Evolutionary conservation across 2,329 filamentous ascomycete species (phyloP).

Genomic region (Colletotrichum noveboracense): DNA sequence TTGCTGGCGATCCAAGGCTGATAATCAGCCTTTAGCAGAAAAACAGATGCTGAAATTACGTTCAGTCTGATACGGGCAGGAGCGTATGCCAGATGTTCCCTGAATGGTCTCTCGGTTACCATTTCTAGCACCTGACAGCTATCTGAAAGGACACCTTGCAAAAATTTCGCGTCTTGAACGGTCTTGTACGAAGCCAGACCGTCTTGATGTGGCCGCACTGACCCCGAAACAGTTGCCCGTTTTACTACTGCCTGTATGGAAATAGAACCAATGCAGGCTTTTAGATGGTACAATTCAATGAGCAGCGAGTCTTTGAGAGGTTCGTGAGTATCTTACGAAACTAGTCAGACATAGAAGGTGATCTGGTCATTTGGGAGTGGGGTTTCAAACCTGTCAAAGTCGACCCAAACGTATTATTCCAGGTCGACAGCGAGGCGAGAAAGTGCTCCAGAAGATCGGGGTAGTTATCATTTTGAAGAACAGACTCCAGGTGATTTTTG

Average conservation of each 20-base stretch:
- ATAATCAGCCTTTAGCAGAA: slow-evolving; percentile 27
- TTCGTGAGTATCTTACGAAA: not conserved
- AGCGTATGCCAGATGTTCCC: slow-evolving; percentile 18
- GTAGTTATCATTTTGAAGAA: slow-evolving; percentile 24
- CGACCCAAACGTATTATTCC: slow-evolving; percentile 15
- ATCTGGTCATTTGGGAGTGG: not conserved
- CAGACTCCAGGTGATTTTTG: slow-evolving; percentile 16
- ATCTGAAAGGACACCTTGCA: slow-evolving; percentile 25
- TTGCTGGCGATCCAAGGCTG: slow-evolving; percentile 17
- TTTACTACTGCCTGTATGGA: slow-evolving; percentile 26
- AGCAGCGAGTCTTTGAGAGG: slow-evolving; percentile 15
- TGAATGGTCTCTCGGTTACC: slow-evolving; percentile 22
- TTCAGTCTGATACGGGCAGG: slow-evolving; percentile 23
- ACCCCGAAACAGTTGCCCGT: slow-evolving; percentile 14
- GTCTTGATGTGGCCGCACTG: slow-evolving; percentile 14
- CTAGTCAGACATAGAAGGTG: not conserved
- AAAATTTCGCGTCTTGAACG: slow-evolving; percentile 20
- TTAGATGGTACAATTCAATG: slow-evolving; percentile 26
- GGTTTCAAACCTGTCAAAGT: not conserved
- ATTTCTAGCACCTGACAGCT: slow-evolving; percentile 21
- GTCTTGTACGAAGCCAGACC: slow-evolving; percentile 21
- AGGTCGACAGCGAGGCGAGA: slow-evolving; percentile 9
- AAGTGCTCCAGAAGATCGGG: slow-evolving; percentile 25
- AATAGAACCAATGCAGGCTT: slow-evolving; percentile 24
- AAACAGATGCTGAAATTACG: slow-evolving; percentile 27